Base-by-base conservation (phyloP, 2,329 filamentous ascomycete genomes). In the Sclerotinia spermophila region DNA sequence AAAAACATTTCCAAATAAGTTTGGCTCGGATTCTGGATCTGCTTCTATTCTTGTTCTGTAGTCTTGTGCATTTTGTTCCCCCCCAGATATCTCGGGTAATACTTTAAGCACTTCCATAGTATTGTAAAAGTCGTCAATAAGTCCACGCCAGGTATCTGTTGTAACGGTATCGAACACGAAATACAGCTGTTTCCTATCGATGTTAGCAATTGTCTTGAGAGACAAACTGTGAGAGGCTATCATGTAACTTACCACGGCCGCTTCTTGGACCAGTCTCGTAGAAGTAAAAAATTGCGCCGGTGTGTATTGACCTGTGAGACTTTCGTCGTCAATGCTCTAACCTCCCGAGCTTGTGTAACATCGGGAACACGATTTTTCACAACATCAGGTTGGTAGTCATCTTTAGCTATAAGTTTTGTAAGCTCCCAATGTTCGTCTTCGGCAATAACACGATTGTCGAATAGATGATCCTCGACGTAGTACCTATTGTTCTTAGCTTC, bases 261-360 rank as follows among this genome's bases (percentile, higher is more conserved):
- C 17, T 48, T 61, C 58, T 75, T 71, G 27, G 61, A 69, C 74
- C 74, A 75, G 40, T 75, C 72, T 62, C 71, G 59, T 13, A 75
- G 67, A 5, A 74, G 48, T 17, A 72, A 64, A 35, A 69, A 72
- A 55, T 73, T 73, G 17, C 73, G 69, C 40, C 74, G 48, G 3
- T 71, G 27, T n/a, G 55, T 30, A 33, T 75, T 74, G 19, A 73
- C 65, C 42, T 73, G 45, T 5, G 58, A 45, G 2, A 74, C 68
- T 27, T 69, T 72, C 42, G n/a, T 44, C n/a, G 72, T 13, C 6
- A 55, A 7, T n/a, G 68, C 27, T 17, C 40, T 35, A 24, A 58
- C 59, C 24, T 65, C n/a, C 38, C 62, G 17, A 45, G 60, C 40
- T 35, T 35, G 15, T 24, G 38, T 21, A 38, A 30, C 19, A 30